A percentile compares a stretch with the other conserved stretches of the same genome.
Conservation (phyloP, 2,329 filamentous ascomycete genomes). For the Colletotrichum somersetense region DNA sequence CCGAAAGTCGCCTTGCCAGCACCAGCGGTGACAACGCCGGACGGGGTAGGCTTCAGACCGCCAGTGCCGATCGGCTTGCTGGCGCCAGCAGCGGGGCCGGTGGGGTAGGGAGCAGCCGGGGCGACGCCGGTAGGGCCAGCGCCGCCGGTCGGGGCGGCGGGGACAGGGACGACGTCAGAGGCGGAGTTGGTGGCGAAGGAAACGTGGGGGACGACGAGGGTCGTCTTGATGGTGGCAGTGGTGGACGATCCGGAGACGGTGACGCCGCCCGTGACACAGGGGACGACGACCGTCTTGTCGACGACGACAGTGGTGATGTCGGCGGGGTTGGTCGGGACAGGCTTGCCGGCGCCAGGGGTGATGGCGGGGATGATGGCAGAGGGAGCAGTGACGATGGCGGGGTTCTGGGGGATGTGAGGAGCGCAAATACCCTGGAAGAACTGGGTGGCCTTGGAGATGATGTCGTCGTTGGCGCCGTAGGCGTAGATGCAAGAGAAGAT, state of each 20-base stretch:
- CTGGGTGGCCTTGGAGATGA: conserved; percentile 77
- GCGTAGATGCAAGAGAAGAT: conserved; percentile 86
- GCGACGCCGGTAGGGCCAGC: conserved; percentile 43
- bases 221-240: conserved; percentile 64
- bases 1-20: conserved; percentile 57
- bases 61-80: conserved; percentile 50
- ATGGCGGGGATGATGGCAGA: conserved; percentile 73
- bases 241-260: conserved; percentile 59
- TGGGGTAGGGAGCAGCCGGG: conserved; percentile 43
- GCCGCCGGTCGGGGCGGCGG: conserved; percentile 48
- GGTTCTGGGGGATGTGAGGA: conserved; percentile 78
- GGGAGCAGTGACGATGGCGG: conserved; percentile 84
- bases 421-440: conserved; percentile 96
- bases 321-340: conserved; percentile 61
- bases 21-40: conserved; percentile 52
- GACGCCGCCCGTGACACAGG: conserved; percentile 63
- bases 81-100: conserved; percentile 46
- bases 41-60: conserved; percentile 52
- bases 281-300: conserved; percentile 61
- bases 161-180: conserved; percentile 55
- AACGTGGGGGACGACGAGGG: conserved; percentile 66
- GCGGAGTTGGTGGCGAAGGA: conserved; percentile 57
- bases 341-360: conserved; percentile 63
- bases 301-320: conserved; percentile 65
- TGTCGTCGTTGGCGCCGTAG: conserved; percentile 75